Evolutionary conservation across 495 filamentous ascomycete genomes (phyloP).

Genomic region (Neurospora sp.): DNA sequence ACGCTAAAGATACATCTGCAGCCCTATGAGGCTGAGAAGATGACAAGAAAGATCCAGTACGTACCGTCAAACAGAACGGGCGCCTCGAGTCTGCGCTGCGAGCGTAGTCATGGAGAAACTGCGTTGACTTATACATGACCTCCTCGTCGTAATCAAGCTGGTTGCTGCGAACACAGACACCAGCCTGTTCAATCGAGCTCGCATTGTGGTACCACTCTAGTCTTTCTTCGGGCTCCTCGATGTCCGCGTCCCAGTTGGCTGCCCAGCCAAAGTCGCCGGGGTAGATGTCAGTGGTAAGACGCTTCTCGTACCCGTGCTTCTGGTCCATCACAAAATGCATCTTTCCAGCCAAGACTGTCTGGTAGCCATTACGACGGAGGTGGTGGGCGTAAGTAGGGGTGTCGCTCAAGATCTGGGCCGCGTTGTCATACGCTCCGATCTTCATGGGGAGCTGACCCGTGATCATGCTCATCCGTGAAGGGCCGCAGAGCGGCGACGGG

Average conservation of each 20-base stretch:
- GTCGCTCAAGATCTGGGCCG: slow-evolving; percentile 61
- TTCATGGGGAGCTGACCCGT: slow-evolving; percentile 78
- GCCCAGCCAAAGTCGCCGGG: slow-evolving; percentile 85
- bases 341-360: slow-evolving; percentile 83
- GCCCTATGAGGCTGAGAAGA: background rate
- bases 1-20: background rate
- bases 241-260: slow-evolving; percentile 64
- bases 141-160: slow-evolving; percentile 94
- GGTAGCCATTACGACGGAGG: slow-evolving; percentile 71
- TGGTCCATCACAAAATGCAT: slow-evolving; percentile 96
- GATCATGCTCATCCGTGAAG: slow-evolving; percentile 81
- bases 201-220: slow-evolving; percentile 91
- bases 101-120: slow-evolving; percentile 77
- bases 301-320: slow-evolving; percentile 79
- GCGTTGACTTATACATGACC: slow-evolving; percentile 73
- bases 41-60: background rate
- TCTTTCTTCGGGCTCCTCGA: slow-evolving; percentile 56
- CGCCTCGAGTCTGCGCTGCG: slow-evolving; percentile 54
- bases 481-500: slow-evolving; percentile 79
- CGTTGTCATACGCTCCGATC: slow-evolving; percentile 84
- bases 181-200: slow-evolving; percentile 77
- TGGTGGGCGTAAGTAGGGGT: slow-evolving; percentile 84
- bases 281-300: slow-evolving; percentile 87
- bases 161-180: slow-evolving; percentile 72
- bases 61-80: slow-evolving; percentile 72